Percentiles rank a stretch among this genome's conserved stretches.
These are phyloP conservation scores for Eucalyptus victrix DNA, from an alignment of 345 rosid species.

Conservation along the genomic window DNA sequence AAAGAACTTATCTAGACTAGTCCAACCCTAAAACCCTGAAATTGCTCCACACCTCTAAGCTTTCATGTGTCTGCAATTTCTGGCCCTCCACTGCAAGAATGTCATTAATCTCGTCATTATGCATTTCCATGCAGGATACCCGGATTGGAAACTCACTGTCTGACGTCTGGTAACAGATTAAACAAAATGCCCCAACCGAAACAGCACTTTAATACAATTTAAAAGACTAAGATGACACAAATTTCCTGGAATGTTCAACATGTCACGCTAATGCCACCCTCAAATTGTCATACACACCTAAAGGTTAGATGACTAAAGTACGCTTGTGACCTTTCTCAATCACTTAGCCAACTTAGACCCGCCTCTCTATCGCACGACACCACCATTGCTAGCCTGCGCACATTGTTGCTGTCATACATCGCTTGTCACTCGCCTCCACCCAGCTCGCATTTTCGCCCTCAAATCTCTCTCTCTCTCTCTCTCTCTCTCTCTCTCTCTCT, in stretches of 20 bases:
- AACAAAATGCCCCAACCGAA: background rate
- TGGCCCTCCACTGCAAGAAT: slow-evolving; percentile 62
- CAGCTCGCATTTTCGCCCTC: background rate
- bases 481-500: background rate
- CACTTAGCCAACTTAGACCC: background rate
- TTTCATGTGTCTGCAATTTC: slow-evolving; percentile 74
- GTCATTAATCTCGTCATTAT: slow-evolving; percentile 83
- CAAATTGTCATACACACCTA: background rate
- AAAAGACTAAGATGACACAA: too few relatives aligned
- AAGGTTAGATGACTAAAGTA: background rate
- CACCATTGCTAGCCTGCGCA: background rate
- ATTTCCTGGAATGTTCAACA: background rate
- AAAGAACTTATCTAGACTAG: background rate
- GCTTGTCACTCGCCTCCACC: background rate
- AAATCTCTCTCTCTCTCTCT: background rate
- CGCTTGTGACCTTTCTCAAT: background rate
- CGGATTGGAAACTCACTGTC: slow-evolving; percentile 77
- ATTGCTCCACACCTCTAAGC: slow-evolving; percentile 46
- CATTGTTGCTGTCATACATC: background rate
- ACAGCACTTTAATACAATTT: too few relatives aligned
- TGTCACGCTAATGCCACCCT: background rate
- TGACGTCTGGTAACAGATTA: slow-evolving; percentile 18
- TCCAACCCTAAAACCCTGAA: background rate
- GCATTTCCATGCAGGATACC: slow-evolving; percentile 90
- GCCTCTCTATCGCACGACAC: background rate